These are phyloP conservation scores for Backusella parvicylindrica DNA, from an alignment of 192 early-diverging fungal genomes.

Conservation along the genomic window DNA sequence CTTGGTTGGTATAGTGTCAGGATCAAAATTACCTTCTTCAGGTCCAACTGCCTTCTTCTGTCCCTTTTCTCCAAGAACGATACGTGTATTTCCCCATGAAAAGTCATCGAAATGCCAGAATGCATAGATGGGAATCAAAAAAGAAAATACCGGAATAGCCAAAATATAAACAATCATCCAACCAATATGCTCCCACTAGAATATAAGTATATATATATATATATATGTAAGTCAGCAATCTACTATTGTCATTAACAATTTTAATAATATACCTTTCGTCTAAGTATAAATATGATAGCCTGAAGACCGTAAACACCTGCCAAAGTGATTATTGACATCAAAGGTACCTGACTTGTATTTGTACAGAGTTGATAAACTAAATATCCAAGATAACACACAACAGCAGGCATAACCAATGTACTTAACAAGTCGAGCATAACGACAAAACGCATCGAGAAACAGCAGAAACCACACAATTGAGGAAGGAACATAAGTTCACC, in stretches of 20 bases:
- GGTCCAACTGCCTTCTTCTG: conserved; percentile 12
- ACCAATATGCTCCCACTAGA: conserved; percentile 68
- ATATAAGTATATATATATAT: neutral
- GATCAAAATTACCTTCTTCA: conserved; percentile 65
- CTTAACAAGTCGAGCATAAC: conserved; percentile 93
- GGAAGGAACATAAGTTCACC: conserved; percentile 90
- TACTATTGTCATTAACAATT: neutral
- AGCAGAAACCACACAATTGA: conserved; percentile 94
- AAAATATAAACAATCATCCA: conserved; percentile 92
- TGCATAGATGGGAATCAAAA: conserved; percentile 78
- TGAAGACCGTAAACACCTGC: conserved; percentile 89
- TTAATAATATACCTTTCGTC: conserved; percentile 40
- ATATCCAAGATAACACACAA: conserved; percentile 84
- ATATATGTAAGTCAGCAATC: no score
- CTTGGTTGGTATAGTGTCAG: conserved; percentile 56
- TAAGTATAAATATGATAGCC: conserved; percentile 75
- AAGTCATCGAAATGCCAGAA: conserved; percentile 99
- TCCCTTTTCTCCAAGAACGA: conserved; percentile 67
- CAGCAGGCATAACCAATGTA: conserved; percentile 91
- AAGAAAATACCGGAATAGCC: conserved; percentile 84
- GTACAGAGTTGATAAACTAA: conserved; percentile 63
- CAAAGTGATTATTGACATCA: conserved; percentile 82
- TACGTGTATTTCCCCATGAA: conserved; percentile 95
- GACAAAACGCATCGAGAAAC: conserved; percentile 96
- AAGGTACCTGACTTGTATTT: conserved; percentile 64